Evolutionary conservation across 1,139 yeast species (phyloP), one percentile per base, ranked within the genome.

Genomic region (Candida sanyaensis): DNA sequence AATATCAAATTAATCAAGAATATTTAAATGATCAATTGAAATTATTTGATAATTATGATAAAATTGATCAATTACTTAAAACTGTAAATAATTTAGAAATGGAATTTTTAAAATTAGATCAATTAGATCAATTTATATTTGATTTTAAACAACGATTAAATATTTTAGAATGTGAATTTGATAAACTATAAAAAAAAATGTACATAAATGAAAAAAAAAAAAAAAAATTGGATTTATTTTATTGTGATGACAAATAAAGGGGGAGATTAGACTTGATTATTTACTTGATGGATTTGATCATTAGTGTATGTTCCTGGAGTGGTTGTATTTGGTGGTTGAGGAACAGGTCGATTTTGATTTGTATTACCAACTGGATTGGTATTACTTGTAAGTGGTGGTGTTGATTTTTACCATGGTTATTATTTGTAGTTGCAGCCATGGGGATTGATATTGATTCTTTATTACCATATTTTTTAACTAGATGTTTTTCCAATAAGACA

Each of bases 91-190:
- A 74, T 12, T 58, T 88, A 23, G 88, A 86, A 55, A 60, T 65
- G 50, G 88, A 86, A 54, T 83, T 88, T 51, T 72, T 80, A 60
- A 87, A 86, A 64, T 61, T 89, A 47, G 84, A 85, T 50, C 96
- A 88, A 59, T 71, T 89, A 43, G 73, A 71, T 36, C 56, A 65
- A 46, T 84, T 86, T 55, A 67, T 73, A 11, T 62, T 60, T 6
- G 78, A 70, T 37, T 76, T 76, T 52, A 67, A 68, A 50, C 45
- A 44, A 13, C 52, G 80, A 42, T 48, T 75, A 37, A 55, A 40
- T 12, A 42, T 37, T 3, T 49, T 73, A 43, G 77, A 72, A 50
- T 37, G 41, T 23, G 65, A 58, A 37, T 66, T 65, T 45, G 45
- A 45, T 23, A 42, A 44, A 41, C 37, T 49, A 45, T n/a, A n/a